A percentile compares a stretch with the other conserved stretches of the same genome.
Evolutionary conservation across 2,329 filamentous ascomycete genomes (phyloP).

Genomic region (Passalora sequoiae): DNA sequence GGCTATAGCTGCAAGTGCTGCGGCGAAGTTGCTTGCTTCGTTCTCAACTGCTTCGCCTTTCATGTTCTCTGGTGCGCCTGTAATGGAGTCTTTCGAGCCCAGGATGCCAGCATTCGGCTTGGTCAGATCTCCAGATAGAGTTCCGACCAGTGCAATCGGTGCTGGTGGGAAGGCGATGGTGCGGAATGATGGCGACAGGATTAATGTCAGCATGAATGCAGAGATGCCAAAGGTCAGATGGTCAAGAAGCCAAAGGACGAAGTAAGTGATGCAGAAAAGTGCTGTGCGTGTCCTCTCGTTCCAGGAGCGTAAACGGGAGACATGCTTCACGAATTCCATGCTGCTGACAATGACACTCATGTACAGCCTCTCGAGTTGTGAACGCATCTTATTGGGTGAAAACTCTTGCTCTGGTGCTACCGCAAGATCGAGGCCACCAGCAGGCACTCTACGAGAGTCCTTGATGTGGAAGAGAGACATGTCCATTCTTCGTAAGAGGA

Average conservation of each 20-base stretch:
- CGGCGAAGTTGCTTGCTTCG: conserved; percentile 9
- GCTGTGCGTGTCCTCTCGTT: conserved; percentile 6
- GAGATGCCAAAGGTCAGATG: neutral
- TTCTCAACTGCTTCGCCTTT: conserved; percentile 7
- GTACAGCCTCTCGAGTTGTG: conserved; percentile 6
- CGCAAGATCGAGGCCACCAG: conserved; percentile 2
- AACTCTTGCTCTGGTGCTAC: conserved; percentile 5
- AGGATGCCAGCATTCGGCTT: conserved; percentile 10
- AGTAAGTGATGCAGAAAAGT: conserved; percentile 5
- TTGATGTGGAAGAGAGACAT: conserved; percentile 2
- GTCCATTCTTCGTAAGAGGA: conserved; percentile 3
- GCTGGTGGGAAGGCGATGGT: conserved; percentile 5
- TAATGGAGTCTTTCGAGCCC: conserved; percentile 6
- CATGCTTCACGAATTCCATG: conserved; percentile 2
- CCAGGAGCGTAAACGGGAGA: conserved; percentile 4
- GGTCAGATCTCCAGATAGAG: conserved; percentile 2
- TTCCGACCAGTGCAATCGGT: conserved; percentile 7
- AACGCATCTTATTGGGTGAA: conserved; percentile 5
- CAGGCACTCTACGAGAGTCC: neutral
- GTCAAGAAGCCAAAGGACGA: conserved; percentile 1
- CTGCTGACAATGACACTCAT: conserved; percentile 3
- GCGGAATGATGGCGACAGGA: conserved; percentile 1
- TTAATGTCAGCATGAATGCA: neutral
- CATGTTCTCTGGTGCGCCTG: conserved; percentile 10
- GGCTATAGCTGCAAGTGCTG: conserved; percentile 4